These are phyloP conservation scores for Sclerotinia borealis DNA, from an alignment of 2,329 filamentous ascomycete species.

Conservation along the genomic window DNA sequence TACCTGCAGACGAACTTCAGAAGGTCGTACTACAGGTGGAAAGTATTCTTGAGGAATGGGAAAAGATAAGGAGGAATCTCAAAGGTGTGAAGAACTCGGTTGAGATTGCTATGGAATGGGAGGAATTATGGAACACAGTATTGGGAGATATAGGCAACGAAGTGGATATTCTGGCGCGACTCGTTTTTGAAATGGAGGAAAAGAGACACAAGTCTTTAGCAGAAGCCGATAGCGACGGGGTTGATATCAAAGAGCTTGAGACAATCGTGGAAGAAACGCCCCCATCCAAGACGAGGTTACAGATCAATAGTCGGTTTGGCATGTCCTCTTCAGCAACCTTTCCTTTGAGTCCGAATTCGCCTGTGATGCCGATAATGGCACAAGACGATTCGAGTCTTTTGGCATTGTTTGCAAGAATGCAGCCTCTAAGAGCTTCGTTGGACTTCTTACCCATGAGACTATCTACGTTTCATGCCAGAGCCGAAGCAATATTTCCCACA, in stretches of 20 bases:
- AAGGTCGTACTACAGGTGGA: conserved; percentile 86
- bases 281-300: conserved; percentile 44
- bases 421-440: conserved; percentile 83
- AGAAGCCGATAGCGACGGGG: conserved; percentile 52
- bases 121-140: conserved; percentile 91
- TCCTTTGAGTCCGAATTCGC: conserved; percentile 56
- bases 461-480: conserved; percentile 76
- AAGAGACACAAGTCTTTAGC: conserved; percentile 74
- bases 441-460: conserved; percentile 95
- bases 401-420: conserved; percentile 90
- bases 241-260: conserved; percentile 82
- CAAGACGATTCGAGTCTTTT: conserved; percentile 85
- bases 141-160: conserved; percentile 90
- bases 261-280: conserved; percentile 89
- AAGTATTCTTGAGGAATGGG: conserved; percentile 76
- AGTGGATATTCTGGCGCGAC: conserved; percentile 67
- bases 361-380: conserved; percentile 48
- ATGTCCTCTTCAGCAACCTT: conserved; percentile 52
- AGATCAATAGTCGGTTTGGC: conserved; percentile 61
- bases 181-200: conserved; percentile 98
- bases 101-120: conserved; percentile 98
- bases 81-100: conserved; percentile 82
- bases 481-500: conserved; percentile 74
- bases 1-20: conserved; percentile 66
- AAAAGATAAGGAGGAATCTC: conserved; percentile 69